These are phyloP conservation scores for Globisporangium splendens DNA, from an alignment of 352 stramenopile species.

Conservation along the genomic window DNA sequence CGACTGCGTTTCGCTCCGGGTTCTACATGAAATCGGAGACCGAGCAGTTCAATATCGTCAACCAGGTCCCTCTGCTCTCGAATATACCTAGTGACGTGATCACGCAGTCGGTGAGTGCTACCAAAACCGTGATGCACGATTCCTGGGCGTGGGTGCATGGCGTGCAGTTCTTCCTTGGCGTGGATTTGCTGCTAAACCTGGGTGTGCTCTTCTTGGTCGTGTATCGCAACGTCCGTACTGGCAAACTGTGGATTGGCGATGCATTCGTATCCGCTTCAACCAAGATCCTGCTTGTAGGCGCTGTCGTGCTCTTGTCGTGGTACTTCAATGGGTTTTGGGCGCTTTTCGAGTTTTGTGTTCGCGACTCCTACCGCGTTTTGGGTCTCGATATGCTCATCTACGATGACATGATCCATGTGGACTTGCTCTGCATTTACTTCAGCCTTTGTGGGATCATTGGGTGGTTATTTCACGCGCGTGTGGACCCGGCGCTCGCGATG, in stretches of 20 bases:
- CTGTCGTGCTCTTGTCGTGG: constrained; percentile 26
- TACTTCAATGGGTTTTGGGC: constrained; percentile 33
- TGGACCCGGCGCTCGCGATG: constrained; percentile 5
- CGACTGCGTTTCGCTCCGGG: constrained; percentile 24
- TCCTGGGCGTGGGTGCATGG: constrained; percentile 42
- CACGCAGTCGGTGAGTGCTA: constrained; percentile 3
- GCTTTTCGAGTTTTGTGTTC: constrained; percentile 31
- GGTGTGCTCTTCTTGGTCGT: constrained; percentile 25
- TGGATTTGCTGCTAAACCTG: constrained; percentile 27
- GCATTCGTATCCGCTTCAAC: constrained; percentile 33
- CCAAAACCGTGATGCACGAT: constrained; percentile 7
- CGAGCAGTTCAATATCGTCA: constrained; percentile 22
- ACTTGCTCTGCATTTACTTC: constrained; percentile 17
- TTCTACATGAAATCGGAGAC: constrained; percentile 25
- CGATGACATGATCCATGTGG: constrained; percentile 28
- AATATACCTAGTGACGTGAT: constrained; percentile 7
- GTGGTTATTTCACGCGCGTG: neutral
- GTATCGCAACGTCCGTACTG: constrained; percentile 23
- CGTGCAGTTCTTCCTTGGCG: constrained; percentile 33
- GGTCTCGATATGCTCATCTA: constrained; percentile 20
- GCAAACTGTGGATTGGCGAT: constrained; percentile 42
- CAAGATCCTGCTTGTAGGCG: constrained; percentile 14
- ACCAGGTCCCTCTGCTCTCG: constrained; percentile 13
- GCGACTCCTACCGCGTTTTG: constrained; percentile 17
- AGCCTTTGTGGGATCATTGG: constrained; percentile 3